Conservation (phyloP, 371 early-diverging fungal genomes). For the Actinomucor elegans region DNA sequence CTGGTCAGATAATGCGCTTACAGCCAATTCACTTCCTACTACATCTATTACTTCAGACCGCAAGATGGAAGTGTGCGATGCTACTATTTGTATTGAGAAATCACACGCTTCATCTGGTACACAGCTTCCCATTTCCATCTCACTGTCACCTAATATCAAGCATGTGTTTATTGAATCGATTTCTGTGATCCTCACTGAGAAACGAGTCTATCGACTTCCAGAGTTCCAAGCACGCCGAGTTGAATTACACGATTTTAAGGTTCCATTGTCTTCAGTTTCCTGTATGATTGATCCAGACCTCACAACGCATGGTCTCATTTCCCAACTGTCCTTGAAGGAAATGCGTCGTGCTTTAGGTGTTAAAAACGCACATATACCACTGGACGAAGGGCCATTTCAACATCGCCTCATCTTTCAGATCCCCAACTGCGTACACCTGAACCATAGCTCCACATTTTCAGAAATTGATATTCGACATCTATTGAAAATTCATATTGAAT, state of each 20-base stretch:
- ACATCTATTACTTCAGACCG: conserved; percentile 28
- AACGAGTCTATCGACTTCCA: conserved; percentile 27
- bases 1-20: conserved; percentile 28
- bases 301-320: conserved; percentile 1
- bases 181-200: conserved; percentile 29
- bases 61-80: conserved; percentile 25
- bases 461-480: conserved; percentile 30
- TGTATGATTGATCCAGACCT: conserved; percentile 19
- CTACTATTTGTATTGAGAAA: conserved; percentile 31
- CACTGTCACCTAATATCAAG: conserved; percentile 25
- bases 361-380: conserved; percentile 32
- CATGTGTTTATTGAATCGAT: conserved; percentile 29
- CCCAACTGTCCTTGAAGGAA: conserved; percentile 18
- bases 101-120: conserved; percentile 34
- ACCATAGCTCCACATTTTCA: conserved; percentile 29
- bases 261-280: conserved; percentile 10
- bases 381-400: conserved; percentile 23
- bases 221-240: conserved; percentile 28
- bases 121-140: conserved; percentile 26
- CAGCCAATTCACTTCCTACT: conserved; percentile 27
- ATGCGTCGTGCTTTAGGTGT: conserved; percentile 21
- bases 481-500: conserved; percentile 26
- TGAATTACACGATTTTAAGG: conserved; percentile 27
- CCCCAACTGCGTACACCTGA: conserved; percentile 30
- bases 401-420: conserved; percentile 26